Evolutionary conservation across 495 filamentous ascomycete species (phyloP), one percentile per base, ranked within the genome.

Genomic region (Penicillium pulvis): DNA sequence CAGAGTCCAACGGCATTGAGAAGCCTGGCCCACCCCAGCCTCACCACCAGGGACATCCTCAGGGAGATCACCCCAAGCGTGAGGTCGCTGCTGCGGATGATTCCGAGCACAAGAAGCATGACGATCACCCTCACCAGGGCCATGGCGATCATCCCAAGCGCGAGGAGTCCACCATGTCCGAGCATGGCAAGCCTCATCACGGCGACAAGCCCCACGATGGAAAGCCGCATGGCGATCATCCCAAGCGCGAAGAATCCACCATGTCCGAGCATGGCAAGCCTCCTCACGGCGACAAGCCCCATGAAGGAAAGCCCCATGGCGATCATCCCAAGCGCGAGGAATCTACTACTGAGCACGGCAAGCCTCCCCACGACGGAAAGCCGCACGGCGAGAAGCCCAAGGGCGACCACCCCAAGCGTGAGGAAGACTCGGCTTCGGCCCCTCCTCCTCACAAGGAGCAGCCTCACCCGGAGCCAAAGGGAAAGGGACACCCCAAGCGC

Each of bases 11-110:
- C 12, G 46, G 24, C 11, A 49, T 49, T 19, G 46, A 49, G 16
- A 49, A 49, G 26, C 46, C 46, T 31, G 26, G 24, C 19, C 46
- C 46, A 9, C 11, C 24, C n/a, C 39, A n/a, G 39, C 46, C 46
- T 31, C 46, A 49, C 4, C 46, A 49, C 5, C 39, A 41, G 16
- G 39, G 16, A 17, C 14, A 41, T 17, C 39, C 39, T n/a, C 39
- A n/a, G 16, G 39, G 39, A 41, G 39, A 14, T 41, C 39, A 49
- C 7, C 26, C 23, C 8, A 49, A 49, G 46, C 46, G 46, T 10
- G 46, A 49, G 14, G 26, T 30, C 6, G n/a, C 46, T 28, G 10
- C 26, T 24, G 17, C 26, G 26, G 46, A 49, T n/a, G 46, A 31
- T 5, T 0, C 12, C 4, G 16, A 33, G 24, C 46, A 19, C 14